A percentile compares a stretch with the other conserved stretches of the same genome.
Conservation (phyloP, 78 protist species). For the Dictyostelium discoideum region dicty_2.7 NC_007090.3:679501-680000, state of each 20-base stretch:
- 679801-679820: conserved; percentile 72
- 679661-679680: not conserved
- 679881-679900: conserved; percentile 30
- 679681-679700: too few relatives aligned
- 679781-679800: conserved; percentile 53
- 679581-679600: not conserved
- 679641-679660: conserved; percentile 54
- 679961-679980: not conserved
- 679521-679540: conserved; percentile 30
- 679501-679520: conserved; percentile 46
- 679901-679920: conserved; percentile 60
- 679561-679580: conserved; percentile 16
- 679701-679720: too few relatives aligned
- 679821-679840: conserved; percentile 18
- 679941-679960: not conserved
- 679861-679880: conserved; percentile 2
- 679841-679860: conserved; percentile 42
- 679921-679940: conserved; percentile 5
- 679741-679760: not conserved
- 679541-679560: not conserved
- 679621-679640: conserved; percentile 39
- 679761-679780: conserved; percentile 42
- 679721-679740: too few relatives aligned
- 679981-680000: not conserved
- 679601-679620: not conserved